Evolutionary conservation across 164 flowering plant genomes (phyloP), one percentile per base, ranked within the genome.

Genomic region (Euptelea pleiosperma): DNA sequence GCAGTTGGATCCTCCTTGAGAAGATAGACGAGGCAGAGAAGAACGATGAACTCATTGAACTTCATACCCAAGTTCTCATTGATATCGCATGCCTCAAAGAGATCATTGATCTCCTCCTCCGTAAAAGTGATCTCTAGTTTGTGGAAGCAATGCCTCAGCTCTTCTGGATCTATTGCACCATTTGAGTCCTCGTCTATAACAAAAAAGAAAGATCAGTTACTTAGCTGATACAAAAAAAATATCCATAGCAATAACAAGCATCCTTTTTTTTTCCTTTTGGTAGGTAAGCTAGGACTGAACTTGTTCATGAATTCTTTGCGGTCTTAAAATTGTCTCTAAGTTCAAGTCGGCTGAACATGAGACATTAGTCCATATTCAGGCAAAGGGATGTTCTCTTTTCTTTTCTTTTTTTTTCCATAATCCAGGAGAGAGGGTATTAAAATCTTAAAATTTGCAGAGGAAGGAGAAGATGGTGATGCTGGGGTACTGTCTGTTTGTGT

Each of bases 31-130:
- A 88, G 92, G 82, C 99, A 90, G 39, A 93, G 86, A 58, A 93
- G 97, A 16, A 93, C 96, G 34, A 93, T 76, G 76, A 93, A 90
- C 70, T 93, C 99, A 67, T 78, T 90, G 74, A 90, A 93, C 60
- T 83, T 79, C 62, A 93, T 86, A 16, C 89, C 89, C 87, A 70
- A 69, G 55, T 80, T 82, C 18, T 76, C 88, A 62, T 74, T 75
- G 36, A 90, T 81, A 72, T 88, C 97, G 64, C 99, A 93, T 14
- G 89, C 97, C 72, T 72, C 68, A 68, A 90, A 93, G 37, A 93
- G 82, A 65, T 90, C 97, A 50, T 44, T 72, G 37, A 88, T 75
- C 61, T 90, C 99, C 69, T 88, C 97, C 54, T 90, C 94, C 0
- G 86, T 47, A 46, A 82, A 80, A 39, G 73, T 61, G 31, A 87